These are phyloP conservation scores for Aspergillus incahuasiensis DNA, from an alignment of 495 filamentous ascomycete genomes.

Conservation along the genomic window DNA sequence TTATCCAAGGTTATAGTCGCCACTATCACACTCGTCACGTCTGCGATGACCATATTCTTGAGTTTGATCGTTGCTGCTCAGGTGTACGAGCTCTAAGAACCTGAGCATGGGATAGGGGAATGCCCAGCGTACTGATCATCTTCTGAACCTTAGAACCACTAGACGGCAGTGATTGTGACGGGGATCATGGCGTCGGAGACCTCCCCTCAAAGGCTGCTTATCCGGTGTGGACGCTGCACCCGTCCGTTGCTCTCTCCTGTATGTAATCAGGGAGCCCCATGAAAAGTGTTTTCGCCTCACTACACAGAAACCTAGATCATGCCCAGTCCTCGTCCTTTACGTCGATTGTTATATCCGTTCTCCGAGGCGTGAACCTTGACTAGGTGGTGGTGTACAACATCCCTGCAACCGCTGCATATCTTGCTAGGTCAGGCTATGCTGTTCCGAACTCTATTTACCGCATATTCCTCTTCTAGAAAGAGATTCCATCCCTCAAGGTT, in stretches of 20 bases:
- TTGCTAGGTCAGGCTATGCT: not conserved
- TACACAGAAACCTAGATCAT: not conserved
- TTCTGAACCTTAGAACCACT: no score
- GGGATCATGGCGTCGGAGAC: no score
- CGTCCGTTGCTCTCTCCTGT: not conserved
- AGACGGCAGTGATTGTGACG: no score
- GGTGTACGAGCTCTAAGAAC: not conserved
- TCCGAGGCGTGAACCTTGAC: not conserved
- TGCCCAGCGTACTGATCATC: no score
- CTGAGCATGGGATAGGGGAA: not conserved
- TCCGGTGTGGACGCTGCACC: not conserved
- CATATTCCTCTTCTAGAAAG: not conserved
- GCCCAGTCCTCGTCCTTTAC: not conserved
- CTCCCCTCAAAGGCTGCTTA: not conserved
- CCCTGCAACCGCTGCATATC: not conserved
- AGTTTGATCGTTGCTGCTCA: no score
- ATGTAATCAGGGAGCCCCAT: not conserved
- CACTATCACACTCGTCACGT: constrained; percentile 12
- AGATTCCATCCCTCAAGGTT: not conserved
- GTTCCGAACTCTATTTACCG: not conserved
- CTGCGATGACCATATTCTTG: not conserved
- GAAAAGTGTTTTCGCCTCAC: not conserved
- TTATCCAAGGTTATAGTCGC: constrained; percentile 1
- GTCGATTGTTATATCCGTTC: not conserved
- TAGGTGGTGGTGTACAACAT: not conserved